Evolutionary conservation across 2,329 filamentous ascomycete genomes (phyloP).

Genomic region (Tetracladium maxilliforme): DNA sequence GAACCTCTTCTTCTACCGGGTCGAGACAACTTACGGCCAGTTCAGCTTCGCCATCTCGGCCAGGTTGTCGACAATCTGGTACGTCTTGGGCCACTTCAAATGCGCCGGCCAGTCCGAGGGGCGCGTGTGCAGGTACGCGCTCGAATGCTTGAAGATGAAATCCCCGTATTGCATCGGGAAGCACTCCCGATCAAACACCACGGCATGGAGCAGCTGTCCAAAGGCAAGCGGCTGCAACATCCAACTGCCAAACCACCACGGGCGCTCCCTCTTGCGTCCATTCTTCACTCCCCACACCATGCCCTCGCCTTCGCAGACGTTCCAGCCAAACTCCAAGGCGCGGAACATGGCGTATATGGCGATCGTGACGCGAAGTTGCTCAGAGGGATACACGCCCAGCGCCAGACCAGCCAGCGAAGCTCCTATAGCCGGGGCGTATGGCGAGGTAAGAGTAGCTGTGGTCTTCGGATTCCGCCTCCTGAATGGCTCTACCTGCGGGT

Average conservation of each 20-base stretch:
- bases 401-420: slow-evolving; percentile 77
- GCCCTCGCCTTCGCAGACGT: slow-evolving; percentile 62
- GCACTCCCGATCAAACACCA: slow-evolving; percentile 64
- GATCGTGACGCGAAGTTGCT: slow-evolving; percentile 61
- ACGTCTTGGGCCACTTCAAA: slow-evolving; percentile 59
- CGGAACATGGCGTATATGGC: slow-evolving; percentile 72
- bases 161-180: slow-evolving; percentile 47
- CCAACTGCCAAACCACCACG: slow-evolving; percentile 80
- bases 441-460: slow-evolving; percentile 61
- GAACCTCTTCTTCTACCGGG: too few relatives aligned
- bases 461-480: slow-evolving; percentile 68
- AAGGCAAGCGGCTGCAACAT: slow-evolving; percentile 63
- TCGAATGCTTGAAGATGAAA: slow-evolving; percentile 57
- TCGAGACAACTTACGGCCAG: slow-evolving; percentile 54
- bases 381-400: slow-evolving; percentile 57
- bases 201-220: slow-evolving; percentile 63
- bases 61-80: slow-evolving; percentile 67
- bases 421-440: slow-evolving; percentile 77
- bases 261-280: slow-evolving; percentile 40
- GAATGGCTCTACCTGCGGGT: slow-evolving; percentile 69
- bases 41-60: slow-evolving; percentile 66
- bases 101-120: slow-evolving; percentile 53
- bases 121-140: slow-evolving; percentile 62
- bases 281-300: slow-evolving; percentile 49
- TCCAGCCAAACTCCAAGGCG: slow-evolving; percentile 77